Evolutionary conservation across 371 early-diverging fungal genomes (phyloP).

Genomic region (Mucor racemosus): DNA sequence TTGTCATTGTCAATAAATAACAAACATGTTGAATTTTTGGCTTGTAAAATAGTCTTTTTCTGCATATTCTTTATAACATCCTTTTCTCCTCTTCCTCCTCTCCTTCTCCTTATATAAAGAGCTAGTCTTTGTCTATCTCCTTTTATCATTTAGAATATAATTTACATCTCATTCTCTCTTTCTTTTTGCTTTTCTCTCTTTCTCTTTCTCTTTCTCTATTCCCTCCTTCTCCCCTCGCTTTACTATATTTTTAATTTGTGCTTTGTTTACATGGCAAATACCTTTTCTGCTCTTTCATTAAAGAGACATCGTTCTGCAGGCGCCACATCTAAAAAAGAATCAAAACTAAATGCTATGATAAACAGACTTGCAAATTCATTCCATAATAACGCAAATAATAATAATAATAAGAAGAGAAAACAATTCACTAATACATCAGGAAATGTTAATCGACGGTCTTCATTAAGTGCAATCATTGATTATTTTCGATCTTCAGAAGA

Average conservation of each 20-base stretch:
- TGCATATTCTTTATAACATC: slow-evolving; percentile 18
- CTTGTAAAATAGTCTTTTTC: slow-evolving; percentile 14
- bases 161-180: neutral
- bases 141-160: neutral
- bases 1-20: slow-evolving; percentile 3
- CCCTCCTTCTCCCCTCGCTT: too few relatives aligned
- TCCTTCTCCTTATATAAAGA: slow-evolving; percentile 11
- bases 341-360: slow-evolving; percentile 13
- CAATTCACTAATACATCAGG: neutral
- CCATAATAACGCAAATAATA: too few relatives aligned
- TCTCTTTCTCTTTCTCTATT: too few relatives aligned
- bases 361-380: slow-evolving; percentile 19
- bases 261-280: slow-evolving; percentile 26
- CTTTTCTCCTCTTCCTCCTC: neutral
- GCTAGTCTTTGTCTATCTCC: neutral
- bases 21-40: slow-evolving; percentile 5
- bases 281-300: slow-evolving; percentile 24
- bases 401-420: slow-evolving; percentile 14
- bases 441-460: slow-evolving; percentile 8
- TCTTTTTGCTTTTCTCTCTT: too few relatives aligned
- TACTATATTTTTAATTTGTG: too few relatives aligned
- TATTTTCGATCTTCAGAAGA: slow-evolving; percentile 20
- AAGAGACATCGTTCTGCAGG: slow-evolving; percentile 24
- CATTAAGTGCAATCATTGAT: slow-evolving; percentile 15
- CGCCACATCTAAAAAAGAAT: slow-evolving; percentile 11